Evolutionary conservation across 1,284 basidiomycete species (phyloP).

Genomic region (Ceratobasidium papillatum): DNA sequence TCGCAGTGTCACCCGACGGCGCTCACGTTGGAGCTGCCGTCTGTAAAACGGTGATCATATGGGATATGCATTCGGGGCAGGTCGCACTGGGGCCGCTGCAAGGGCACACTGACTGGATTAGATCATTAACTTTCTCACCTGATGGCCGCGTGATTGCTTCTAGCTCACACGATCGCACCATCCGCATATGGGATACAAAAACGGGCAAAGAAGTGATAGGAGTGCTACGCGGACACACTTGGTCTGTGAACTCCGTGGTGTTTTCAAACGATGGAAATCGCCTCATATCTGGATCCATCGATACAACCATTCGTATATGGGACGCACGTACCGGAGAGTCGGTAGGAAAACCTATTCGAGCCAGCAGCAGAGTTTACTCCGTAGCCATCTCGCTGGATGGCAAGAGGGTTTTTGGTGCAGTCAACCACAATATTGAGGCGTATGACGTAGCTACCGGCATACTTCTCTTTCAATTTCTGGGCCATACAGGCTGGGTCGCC

Average conservation of each 20-base stretch:
- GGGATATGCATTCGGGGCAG: too few relatives aligned
- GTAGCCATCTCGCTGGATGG: too few relatives aligned
- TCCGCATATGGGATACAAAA: conserved; percentile 32
- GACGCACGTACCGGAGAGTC: background rate
- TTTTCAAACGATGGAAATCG: background rate
- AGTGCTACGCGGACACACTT: background rate
- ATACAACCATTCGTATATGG: background rate
- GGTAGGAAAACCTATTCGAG: too few relatives aligned
- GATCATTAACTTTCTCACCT: conserved; percentile 23
- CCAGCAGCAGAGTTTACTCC: too few relatives aligned
- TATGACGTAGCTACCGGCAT: too few relatives aligned
- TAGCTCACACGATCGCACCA: conserved; percentile 31
- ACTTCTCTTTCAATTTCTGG: too few relatives aligned
- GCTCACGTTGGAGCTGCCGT: too few relatives aligned
- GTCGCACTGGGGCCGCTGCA: background rate
- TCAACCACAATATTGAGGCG: too few relatives aligned
- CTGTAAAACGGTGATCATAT: too few relatives aligned
- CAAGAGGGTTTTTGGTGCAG: too few relatives aligned
- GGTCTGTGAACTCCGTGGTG: background rate
- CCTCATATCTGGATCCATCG: background rate
- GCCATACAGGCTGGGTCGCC: too few relatives aligned
- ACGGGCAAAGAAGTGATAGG: background rate
- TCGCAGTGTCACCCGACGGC: background rate
- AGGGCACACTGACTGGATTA: conserved; percentile 15
- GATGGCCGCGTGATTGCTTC: conserved; percentile 22